Evolutionary conservation across 2,329 filamentous ascomycete genomes (phyloP), one percentile per base, ranked within the genome.

Genomic region (Phyllosticta citribraziliensis): DNA sequence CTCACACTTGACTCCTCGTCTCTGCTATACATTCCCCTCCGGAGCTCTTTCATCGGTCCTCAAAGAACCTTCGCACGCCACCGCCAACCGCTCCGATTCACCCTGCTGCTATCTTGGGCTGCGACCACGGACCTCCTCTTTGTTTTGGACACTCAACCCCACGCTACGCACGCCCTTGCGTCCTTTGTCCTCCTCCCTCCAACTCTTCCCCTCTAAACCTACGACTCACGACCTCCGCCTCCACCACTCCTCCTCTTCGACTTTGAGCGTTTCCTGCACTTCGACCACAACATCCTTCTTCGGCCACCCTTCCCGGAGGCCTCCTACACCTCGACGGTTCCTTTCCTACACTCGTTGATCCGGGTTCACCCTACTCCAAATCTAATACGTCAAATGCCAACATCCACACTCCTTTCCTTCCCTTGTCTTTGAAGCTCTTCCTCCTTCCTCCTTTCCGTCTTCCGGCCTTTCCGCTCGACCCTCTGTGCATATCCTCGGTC

Each of bases 371-470:
- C 67, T 70, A 72, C 65, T 67, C 66, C 27, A 40, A 70, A 69
- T 70, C 58, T 74, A 74, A 74, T 74, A 70, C 69, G 65, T 66
- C 72, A 70, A 73, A 75, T 77, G 75, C 75, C 62, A 65, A 70
- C 70, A 70, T 73, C 67, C 66, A 76, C 74, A 74, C 69, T 76
- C 74, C 72, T 72, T 75, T 72, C 67, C 63, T 75, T 75, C 74
- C 70, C 68, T 76, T 75, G 68, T 67, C 68, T 71, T 64, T 72
- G 73, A 66, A 67, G 61, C 63, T 54, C 51, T 40, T 24, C 50
- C 56, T 35, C 51, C 47, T 58, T 58, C 56, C 30, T 51, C 56
- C 60, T 40, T 27, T 56, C 52, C 60, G 56, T 19, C 24, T 40
- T 55, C 25, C 60, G 55, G 52, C 55, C 55, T 61, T 55, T 61